Conservation (phyloP, 192 early-diverging fungal genomes). For the Dispira simplex region DNA sequence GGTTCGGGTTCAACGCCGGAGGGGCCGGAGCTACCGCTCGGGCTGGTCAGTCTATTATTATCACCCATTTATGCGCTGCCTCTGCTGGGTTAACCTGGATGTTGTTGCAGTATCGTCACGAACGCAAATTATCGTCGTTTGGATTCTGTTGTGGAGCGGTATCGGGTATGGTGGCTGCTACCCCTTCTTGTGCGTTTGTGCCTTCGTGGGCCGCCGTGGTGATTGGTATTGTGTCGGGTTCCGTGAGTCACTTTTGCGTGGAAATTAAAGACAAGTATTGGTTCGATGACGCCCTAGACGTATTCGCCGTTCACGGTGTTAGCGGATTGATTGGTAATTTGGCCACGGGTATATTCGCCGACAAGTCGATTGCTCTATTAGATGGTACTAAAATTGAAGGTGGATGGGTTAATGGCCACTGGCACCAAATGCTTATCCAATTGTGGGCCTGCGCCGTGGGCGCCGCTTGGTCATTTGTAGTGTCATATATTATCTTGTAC, state of each 20-base stretch:
- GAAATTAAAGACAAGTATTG: constrained; percentile 70
- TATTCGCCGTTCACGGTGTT: constrained; percentile 79
- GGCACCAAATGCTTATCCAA: constrained; percentile 65
- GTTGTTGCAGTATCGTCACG: constrained; percentile 58
- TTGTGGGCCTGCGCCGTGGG: constrained; percentile 52
- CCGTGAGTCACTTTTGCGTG: constrained; percentile 66
- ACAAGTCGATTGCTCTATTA: constrained; percentile 46
- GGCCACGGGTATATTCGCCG: constrained; percentile 78
- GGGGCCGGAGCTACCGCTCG: constrained; percentile 64
- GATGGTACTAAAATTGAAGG: constrained; percentile 43
- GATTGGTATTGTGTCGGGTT: constrained; percentile 57
- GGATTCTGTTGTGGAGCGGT: constrained; percentile 93
- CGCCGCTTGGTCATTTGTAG: constrained; percentile 57
- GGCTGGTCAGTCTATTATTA: constrained; percentile 69
- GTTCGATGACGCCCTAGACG: constrained; percentile 87
- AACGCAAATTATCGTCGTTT: constrained; percentile 71
- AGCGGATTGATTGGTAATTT: constrained; percentile 70
- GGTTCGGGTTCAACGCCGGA: constrained; percentile 95
- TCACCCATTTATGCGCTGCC: constrained; percentile 76
- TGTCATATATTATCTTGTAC: constrained; percentile 54
- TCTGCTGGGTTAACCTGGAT: constrained; percentile 76
- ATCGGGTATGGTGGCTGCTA: constrained; percentile 83
- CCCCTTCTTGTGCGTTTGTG: constrained; percentile 82
- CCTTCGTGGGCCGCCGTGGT: constrained; percentile 64
- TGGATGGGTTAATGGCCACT: constrained; percentile 71